Evolutionary conservation across 179 eudicot species (phyloP).

Genomic region (Amaranthus tricolor): DNA sequence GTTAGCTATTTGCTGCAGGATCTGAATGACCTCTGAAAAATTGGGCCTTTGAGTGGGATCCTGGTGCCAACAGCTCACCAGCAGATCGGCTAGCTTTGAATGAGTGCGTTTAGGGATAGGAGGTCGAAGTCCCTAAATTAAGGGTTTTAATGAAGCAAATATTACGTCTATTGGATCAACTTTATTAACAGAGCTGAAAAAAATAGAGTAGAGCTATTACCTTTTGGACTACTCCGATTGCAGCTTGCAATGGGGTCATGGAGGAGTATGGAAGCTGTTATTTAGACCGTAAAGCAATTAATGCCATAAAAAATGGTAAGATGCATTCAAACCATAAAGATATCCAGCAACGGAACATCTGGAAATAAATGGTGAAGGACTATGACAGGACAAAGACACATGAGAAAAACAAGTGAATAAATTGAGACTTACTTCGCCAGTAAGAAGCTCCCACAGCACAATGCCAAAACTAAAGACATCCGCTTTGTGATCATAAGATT

Average conservation of each 20-base stretch:
- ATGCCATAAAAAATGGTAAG: background rate
- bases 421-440: slow-evolving; percentile 55
- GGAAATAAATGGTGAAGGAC: background rate
- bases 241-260: slow-evolving; percentile 82
- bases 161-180: background rate
- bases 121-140: slow-evolving; percentile 60
- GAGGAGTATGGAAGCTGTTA: slow-evolving; percentile 62
- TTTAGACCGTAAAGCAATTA: slow-evolving; percentile 18
- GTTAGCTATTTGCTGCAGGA: slow-evolving; percentile 35
- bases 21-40: slow-evolving; percentile 53
- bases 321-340: background rate
- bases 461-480: slow-evolving; percentile 78
- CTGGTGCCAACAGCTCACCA: slow-evolving; percentile 73
- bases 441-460: slow-evolving; percentile 82
- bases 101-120: slow-evolving; percentile 56
- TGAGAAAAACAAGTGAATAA: background rate
- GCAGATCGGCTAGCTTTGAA: slow-evolving; percentile 54
- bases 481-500: slow-evolving; percentile 69
- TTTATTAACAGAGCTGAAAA: background rate
- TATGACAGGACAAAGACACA: background rate
- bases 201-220: slow-evolving; percentile 27
- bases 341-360: background rate
- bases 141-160: background rate
- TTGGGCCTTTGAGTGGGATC: slow-evolving; percentile 64
- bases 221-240: slow-evolving; percentile 78